Percentiles rank a stretch among this genome's conserved stretches.
Conservation (phyloP, 208 protist genomes). For the Lotmaria passim region DNA sequence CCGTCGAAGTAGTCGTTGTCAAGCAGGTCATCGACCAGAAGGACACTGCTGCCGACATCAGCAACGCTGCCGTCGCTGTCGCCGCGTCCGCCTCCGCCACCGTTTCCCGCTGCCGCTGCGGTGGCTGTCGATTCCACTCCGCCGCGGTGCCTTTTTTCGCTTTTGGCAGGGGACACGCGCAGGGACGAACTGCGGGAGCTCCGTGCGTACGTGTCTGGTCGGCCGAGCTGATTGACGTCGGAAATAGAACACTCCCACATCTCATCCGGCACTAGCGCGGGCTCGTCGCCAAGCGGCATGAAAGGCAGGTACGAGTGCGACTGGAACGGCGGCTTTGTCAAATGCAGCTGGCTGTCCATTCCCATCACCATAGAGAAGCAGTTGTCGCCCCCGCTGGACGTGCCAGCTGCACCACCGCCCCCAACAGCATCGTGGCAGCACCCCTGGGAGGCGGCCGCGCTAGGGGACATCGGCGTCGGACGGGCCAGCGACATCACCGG, state of each 20-base stretch:
- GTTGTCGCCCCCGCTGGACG: constrained; percentile 6
- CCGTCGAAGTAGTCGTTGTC: constrained; percentile 10
- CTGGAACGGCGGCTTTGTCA: background rate
- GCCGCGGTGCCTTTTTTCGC: background rate
- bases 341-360: background rate
- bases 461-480: background rate
- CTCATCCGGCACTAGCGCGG: constrained; percentile 8
- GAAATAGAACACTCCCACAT: constrained; percentile 19
- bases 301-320: constrained; percentile 16
- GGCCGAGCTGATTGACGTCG: background rate
- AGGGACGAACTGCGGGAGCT: background rate
- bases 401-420: too few relatives aligned
- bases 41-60: background rate
- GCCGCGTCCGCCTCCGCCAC: background rate
- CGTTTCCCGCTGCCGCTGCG: background rate
- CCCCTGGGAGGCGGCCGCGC: background rate
- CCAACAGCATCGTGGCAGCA: background rate
- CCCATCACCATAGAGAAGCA: constrained; percentile 19
- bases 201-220: background rate
- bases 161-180: background rate
- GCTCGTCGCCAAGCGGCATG: constrained; percentile 9
- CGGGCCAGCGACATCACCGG: constrained; percentile 11
- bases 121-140: too few relatives aligned
- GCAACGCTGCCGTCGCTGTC: background rate
- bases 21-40: background rate